Evolutionary conservation across 768 basidiomycete genomes (phyloP).

Genomic region (Candolleomyces efflorescens): DNA sequence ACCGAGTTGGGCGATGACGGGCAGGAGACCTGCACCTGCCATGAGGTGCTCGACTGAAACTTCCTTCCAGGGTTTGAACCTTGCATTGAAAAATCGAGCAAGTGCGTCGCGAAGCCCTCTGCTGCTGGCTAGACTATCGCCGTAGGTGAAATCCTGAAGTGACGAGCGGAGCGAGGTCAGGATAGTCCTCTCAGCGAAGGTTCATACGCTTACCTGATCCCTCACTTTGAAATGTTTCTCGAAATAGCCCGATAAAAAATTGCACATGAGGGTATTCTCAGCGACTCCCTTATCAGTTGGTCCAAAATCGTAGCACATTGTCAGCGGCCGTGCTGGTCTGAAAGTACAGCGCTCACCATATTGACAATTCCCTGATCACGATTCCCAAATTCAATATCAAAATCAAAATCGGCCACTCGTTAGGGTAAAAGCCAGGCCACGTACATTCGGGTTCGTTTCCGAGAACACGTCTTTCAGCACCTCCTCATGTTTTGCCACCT

Average conservation of each 20-base stretch:
- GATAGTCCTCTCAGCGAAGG: neutral
- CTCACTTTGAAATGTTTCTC: constrained; percentile 8
- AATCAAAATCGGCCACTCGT: neutral
- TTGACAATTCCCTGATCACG: constrained; percentile 4
- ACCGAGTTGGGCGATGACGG: constrained; percentile 10
- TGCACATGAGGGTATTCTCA: constrained; percentile 15
- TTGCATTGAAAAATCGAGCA: constrained; percentile 10
- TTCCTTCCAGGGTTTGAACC: constrained; percentile 11
- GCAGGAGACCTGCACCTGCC: constrained; percentile 11
- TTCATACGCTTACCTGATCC: constrained; percentile 5
- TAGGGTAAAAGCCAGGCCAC: neutral
- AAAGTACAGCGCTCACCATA: neutral
- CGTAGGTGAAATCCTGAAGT: constrained; percentile 18
- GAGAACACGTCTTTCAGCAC: neutral
- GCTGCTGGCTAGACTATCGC: constrained; percentile 10
- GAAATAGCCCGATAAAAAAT: constrained; percentile 13
- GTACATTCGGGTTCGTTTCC: neutral
- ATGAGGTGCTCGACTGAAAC: constrained; percentile 11
- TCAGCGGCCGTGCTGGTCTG: neutral
- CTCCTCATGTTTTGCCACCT: neutral
- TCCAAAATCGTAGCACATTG: neutral
- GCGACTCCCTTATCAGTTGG: constrained; percentile 11
- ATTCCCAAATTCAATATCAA: neutral
- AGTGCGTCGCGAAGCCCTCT: constrained; percentile 11
- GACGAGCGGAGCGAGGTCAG: neutral